phyloP scores from a whole-genome alignment of 1,139 yeast species.

The Sugiyamaella sp. region DNA sequence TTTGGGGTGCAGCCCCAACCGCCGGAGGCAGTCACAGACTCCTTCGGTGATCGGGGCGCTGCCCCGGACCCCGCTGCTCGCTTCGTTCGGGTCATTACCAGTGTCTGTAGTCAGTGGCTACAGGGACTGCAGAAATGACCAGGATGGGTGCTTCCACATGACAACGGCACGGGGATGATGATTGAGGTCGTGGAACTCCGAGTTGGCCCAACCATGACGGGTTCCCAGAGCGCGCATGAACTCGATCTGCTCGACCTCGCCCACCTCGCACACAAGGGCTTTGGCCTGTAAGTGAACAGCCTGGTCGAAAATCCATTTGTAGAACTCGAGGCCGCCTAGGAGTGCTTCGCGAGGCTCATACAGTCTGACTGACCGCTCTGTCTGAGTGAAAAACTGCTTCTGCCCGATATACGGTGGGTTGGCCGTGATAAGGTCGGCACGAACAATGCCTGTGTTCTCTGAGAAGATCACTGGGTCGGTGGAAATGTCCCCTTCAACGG shows the following conservation, averaged over 20 bases:
- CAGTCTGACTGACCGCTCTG: conserved; percentile 62
- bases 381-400: conserved; percentile 45
- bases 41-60: no score
- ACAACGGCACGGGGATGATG: conserved; percentile 43
- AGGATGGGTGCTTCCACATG: conserved; percentile 38
- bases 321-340: conserved; percentile 75
- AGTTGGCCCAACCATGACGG: conserved; percentile 38
- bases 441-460: conserved; percentile 17
- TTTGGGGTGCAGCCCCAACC: background rate
- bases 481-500: conserved; percentile 21
- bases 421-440: conserved; percentile 61
- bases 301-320: conserved; percentile 54
- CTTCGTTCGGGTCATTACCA: background rate
- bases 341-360: conserved; percentile 82
- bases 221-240: conserved; percentile 26
- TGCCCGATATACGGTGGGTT: conserved; percentile 88
- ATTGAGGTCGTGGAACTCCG: conserved; percentile 39
- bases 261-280: conserved; percentile 53
- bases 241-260: conserved; percentile 43
- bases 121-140: conserved; percentile 27
- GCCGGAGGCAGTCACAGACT: background rate
- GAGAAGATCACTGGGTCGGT: conserved; percentile 18
- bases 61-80: no score
- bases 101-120: no score
- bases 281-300: conserved; percentile 48